These are phyloP conservation scores for Mortierella sp. DNA, from an alignment of 371 early-diverging fungal genomes.

Conservation along the genomic window DNA sequence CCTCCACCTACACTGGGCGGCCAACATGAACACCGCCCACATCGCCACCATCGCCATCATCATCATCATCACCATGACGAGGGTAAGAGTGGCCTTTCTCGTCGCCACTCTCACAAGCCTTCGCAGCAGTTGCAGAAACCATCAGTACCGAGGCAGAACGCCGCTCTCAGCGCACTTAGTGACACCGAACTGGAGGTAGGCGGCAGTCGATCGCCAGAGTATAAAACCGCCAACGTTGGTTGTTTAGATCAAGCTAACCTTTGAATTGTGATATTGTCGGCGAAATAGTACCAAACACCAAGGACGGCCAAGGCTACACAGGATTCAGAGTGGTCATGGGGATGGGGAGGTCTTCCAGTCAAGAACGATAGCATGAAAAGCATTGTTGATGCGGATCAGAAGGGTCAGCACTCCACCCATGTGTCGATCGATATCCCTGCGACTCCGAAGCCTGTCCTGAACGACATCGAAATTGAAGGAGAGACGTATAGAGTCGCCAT, in stretches of 20 bases:
- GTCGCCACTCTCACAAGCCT: conserved; percentile 22
- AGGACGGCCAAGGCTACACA: conserved; percentile 25
- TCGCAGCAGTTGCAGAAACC: conserved; percentile 10
- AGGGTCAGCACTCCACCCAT: conserved; percentile 19
- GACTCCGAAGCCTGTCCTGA: conserved; percentile 30
- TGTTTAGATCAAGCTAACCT: background rate
- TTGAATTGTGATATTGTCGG: too few relatives aligned
- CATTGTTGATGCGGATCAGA: conserved; percentile 11
- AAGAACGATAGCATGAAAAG: conserved; percentile 47
- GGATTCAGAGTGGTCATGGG: conserved; percentile 58
- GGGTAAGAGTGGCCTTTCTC: background rate
- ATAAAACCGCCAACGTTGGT: background rate
- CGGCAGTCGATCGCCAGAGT: too few relatives aligned
- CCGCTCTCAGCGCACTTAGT: conserved; percentile 51
- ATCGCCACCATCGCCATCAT: conserved; percentile 12
- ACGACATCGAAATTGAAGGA: conserved; percentile 49
- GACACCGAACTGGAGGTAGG: conserved; percentile 59
- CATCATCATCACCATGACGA: conserved; percentile 6
- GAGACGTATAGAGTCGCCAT: conserved; percentile 47
- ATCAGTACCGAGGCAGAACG: conserved; percentile 12
- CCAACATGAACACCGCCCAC: background rate
- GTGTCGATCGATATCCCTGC: conserved; percentile 23
- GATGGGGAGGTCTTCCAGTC: conserved; percentile 58
- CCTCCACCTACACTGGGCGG: background rate
- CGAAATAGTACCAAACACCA: conserved; percentile 37